Conservation (phyloP, 371 early-diverging fungal genomes). For the Capillidium heterosporum region DNA sequence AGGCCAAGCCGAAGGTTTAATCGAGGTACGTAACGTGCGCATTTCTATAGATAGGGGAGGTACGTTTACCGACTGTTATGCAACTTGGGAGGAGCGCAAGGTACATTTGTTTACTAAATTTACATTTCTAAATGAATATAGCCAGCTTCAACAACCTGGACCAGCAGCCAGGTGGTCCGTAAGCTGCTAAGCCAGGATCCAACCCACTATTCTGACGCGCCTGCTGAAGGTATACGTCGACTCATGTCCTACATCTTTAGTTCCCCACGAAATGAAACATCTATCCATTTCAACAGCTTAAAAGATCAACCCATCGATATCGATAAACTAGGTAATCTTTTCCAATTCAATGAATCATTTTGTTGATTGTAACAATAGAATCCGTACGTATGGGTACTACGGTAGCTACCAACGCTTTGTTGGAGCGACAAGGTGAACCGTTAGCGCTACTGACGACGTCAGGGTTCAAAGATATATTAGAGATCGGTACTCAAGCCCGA, state of each 20-base stretch:
- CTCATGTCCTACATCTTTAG: conserved; percentile 70
- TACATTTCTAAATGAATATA: conserved; percentile 16
- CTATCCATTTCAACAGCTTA: conserved; percentile 56
- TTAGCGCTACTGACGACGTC: conserved; percentile 75
- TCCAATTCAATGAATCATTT: background rate
- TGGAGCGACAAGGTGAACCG: conserved; percentile 78
- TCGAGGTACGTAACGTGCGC: conserved; percentile 10
- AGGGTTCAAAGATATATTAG: conserved; percentile 63
- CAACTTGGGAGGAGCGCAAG: conserved; percentile 14
- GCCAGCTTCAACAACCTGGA: conserved; percentile 25
- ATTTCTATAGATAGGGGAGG: conserved; percentile 77
- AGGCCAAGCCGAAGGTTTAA: no score
- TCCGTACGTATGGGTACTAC: conserved; percentile 92
- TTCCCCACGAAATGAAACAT: conserved; percentile 35
- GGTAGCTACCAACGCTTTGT: conserved; percentile 88
- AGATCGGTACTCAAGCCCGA: conserved; percentile 70
- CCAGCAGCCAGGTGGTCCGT: conserved; percentile 28
- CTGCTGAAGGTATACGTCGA: conserved; percentile 82
- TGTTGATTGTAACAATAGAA: conserved; percentile 16
- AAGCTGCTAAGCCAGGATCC: conserved; percentile 88
- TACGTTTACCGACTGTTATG: conserved; percentile 77
- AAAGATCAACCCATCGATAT: conserved; percentile 60
- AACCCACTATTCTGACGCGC: conserved; percentile 80
- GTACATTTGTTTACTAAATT: background rate
- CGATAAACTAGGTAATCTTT: conserved; percentile 30